Base-by-base conservation (phyloP, 2,329 filamentous ascomycete species). In the Sarocladiaceae sp. region DNA sequence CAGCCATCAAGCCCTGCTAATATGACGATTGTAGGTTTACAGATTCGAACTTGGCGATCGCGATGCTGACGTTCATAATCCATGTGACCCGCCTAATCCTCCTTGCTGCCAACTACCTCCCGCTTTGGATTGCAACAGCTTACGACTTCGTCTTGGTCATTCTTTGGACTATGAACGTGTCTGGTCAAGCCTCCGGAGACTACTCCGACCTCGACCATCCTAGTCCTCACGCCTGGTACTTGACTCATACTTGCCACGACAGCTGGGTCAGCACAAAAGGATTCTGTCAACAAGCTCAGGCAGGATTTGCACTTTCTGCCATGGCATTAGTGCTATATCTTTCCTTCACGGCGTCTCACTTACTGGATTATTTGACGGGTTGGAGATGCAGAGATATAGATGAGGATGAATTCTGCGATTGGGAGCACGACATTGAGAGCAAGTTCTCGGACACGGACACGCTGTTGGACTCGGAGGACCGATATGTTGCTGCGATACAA, bases 101-200 rank as follows among this genome's bases (percentile, higher is more conserved):
- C 51, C 46, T 55, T 3, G 53, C 54, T 15, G 52, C 64, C 44
- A 50, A 48, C 10, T 63, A 61, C 54, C 53, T 64, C 2, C 58
- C 61, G 0, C 55, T 55, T 23, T 61, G 54, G 49, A 55, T 59
- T 7, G 59, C 58, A 37, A 37, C 62, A 2, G 25, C 62, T 2
- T 68, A 68, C 57, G 66, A 68, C 35, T 8, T 55, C 13, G 51
- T 64, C 1, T 59, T 70, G 29, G 49, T 56, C 2, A 20, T 31
- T 2, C 55, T 68, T 0, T 69, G 67, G 67, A 44, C 50, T 11
- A 37, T 59, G 13, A 64, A 59, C 25, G 47, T 64, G 15, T 26
- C 52, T 0, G 54, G 58, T 6, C 56, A 59, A 17, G 26, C 44
- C 12, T 63, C 60, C 0, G 42, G 61, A n/a, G 63, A 66, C 50